These are phyloP conservation scores for Colletotrichum chlorophyti DNA, from an alignment of 2,329 filamentous ascomycete species.

Conservation along the genomic window DNA sequence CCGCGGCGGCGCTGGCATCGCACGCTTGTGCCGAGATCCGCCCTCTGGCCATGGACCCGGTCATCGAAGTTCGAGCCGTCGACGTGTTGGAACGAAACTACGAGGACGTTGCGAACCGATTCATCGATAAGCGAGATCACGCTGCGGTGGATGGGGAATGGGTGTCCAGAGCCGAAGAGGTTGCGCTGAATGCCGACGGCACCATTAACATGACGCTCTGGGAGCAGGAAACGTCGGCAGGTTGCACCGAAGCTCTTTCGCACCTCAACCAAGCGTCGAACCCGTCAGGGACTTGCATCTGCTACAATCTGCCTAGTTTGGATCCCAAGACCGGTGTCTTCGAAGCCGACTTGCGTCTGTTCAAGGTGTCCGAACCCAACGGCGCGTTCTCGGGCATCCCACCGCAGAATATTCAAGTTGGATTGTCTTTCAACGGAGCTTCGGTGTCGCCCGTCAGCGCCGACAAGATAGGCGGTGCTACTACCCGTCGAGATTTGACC, in stretches of 20 bases:
- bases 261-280: slow-evolving; percentile 67
- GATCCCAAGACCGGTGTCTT: slow-evolving; percentile 74
- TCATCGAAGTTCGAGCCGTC: slow-evolving; percentile 36
- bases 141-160: slow-evolving; percentile 10
- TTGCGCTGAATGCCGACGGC: slow-evolving; percentile 48
- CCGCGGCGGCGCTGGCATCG: slow-evolving; percentile 24
- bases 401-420: slow-evolving; percentile 60
- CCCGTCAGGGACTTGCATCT: slow-evolving; percentile 78
- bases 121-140: slow-evolving; percentile 31
- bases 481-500: slow-evolving; percentile 32
- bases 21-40: slow-evolving; percentile 28
- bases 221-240: slow-evolving; percentile 58
- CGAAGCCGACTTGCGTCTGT: slow-evolving; percentile 78
- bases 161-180: slow-evolving; percentile 31
- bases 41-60: slow-evolving; percentile 32
- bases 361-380: slow-evolving; percentile 68
- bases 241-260: slow-evolving; percentile 65
- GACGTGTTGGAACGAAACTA: slow-evolving; percentile 28
- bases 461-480: slow-evolving; percentile 34
- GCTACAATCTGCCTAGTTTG: slow-evolving; percentile 80
- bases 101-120: slow-evolving; percentile 30
- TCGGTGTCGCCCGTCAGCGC: slow-evolving; percentile 52
- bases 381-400: slow-evolving; percentile 60
- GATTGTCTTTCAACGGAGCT: slow-evolving; percentile 61
- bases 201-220: slow-evolving; percentile 62